A percentile compares a stretch with the other conserved stretches of the same genome.
Conservation (phyloP, 176 grass and related monocot genomes). For the Tillandsia fasciculata region DNA sequence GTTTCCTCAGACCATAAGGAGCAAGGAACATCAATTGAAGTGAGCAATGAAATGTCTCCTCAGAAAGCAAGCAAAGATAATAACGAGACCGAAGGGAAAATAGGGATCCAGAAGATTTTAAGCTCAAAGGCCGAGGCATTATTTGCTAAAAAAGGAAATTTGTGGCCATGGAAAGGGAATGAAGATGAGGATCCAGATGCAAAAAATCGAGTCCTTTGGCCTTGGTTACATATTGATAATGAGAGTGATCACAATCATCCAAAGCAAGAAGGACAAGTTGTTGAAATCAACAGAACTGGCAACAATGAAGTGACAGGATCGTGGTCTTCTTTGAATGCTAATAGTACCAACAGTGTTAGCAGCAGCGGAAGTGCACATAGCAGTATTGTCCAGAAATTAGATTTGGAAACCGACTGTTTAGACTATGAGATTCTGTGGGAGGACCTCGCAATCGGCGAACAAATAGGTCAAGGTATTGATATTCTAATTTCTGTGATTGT, state of each 20-base stretch:
- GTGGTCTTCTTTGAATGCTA: slow-evolving; percentile 88
- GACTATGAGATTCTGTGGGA: slow-evolving; percentile 99
- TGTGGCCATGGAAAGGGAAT: slow-evolving; percentile 93
- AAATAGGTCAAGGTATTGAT: slow-evolving; percentile 86
- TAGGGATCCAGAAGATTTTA: slow-evolving; percentile 65
- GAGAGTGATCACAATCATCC: slow-evolving; percentile 40
- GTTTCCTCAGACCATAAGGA: slow-evolving; percentile 44
- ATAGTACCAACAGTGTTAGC: slow-evolving; percentile 91
- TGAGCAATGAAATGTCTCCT: slow-evolving; percentile 45
- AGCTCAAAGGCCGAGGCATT: slow-evolving; percentile 94
- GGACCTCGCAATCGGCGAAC: slow-evolving; percentile 86
- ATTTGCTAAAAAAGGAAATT: slow-evolving; percentile 60
- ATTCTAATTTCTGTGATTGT: slow-evolving; percentile 1
- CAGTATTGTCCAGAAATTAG: slow-evolving; percentile 75
- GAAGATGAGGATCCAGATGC: slow-evolving; percentile 40
- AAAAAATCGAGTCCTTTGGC: slow-evolving; percentile 41
- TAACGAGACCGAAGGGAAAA: slow-evolving; percentile 57
- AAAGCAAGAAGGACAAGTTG: slow-evolving; percentile 32
- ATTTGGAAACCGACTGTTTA: slow-evolving; percentile 81
- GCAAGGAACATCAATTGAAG: slow-evolving; percentile 44
- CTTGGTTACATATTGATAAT: slow-evolving; percentile 62
- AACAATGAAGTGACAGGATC: slow-evolving; percentile 68
- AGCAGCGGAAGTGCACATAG: slow-evolving; percentile 79
- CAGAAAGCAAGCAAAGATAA: slow-evolving; percentile 39
- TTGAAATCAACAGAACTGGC: slow-evolving; percentile 37